phyloP scores from a whole-genome alignment of 1,284 basidiomycete species.

The Rhodotorula sp. region DNA sequence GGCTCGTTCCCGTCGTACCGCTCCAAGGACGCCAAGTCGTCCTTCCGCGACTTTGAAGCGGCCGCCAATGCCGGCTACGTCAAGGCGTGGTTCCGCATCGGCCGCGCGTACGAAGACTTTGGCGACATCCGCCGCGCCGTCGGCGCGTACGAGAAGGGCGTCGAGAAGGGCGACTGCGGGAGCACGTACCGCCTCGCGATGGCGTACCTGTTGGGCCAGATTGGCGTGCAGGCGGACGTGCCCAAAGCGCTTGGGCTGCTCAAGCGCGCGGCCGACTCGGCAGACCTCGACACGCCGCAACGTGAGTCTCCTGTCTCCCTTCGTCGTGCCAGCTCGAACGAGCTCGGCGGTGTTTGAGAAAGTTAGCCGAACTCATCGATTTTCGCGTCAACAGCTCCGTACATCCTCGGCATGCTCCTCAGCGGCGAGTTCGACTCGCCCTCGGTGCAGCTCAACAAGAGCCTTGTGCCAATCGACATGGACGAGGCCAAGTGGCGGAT shows the following conservation, averaged over 20 bases:
- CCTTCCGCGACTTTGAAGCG: conserved; percentile 81
- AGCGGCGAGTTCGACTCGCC: conserved; percentile 66
- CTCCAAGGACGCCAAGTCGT: conserved; percentile 68
- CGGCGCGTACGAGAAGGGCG: conserved; percentile 80
- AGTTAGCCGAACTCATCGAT: neutral
- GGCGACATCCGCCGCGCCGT: conserved; percentile 60
- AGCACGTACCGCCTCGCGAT: conserved; percentile 74
- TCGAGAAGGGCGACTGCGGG: conserved; percentile 62
- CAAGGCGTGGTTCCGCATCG: conserved; percentile 83
- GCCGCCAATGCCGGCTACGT: conserved; percentile 71
- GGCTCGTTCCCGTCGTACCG: conserved; percentile 59
- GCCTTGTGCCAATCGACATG: conserved; percentile 56
- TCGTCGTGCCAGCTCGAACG: neutral
- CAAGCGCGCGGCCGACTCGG: conserved; percentile 70
- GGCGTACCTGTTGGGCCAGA: conserved; percentile 84
- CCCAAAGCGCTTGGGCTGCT: conserved; percentile 69
- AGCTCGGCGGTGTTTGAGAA: neutral
- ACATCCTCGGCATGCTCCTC: conserved; percentile 74
- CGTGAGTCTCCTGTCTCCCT: conserved; percentile 20
- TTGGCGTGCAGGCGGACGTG: conserved; percentile 63
- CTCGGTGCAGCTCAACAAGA: conserved; percentile 48
- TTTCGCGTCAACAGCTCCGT: conserved; percentile 49
- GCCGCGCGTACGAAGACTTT: conserved; percentile 75
- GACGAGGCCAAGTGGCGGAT: conserved; percentile 58
- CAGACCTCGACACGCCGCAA: conserved; percentile 58